A percentile compares a stretch with the other conserved stretches of the same genome.
Evolutionary conservation across 148 eudicot genomes (phyloP).

Genomic region (Linanthus parryae): DNA sequence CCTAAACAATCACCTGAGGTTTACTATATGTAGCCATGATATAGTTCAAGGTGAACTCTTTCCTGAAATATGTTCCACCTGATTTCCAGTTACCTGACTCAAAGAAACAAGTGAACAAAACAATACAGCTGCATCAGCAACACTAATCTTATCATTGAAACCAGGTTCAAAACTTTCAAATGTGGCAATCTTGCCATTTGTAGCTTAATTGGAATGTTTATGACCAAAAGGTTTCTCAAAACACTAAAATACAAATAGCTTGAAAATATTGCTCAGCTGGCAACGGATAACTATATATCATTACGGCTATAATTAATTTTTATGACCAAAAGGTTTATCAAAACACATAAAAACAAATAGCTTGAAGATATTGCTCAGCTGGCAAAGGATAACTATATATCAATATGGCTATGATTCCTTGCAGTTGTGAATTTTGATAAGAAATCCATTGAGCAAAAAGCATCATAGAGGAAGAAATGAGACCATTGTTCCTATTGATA

Average conservation of each 20-base stretch:
- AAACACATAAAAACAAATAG: no score
- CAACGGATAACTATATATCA: no score
- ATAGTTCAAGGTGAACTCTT: conserved; percentile 65
- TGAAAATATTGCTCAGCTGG: no score
- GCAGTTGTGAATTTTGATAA: not conserved
- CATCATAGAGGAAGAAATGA: not conserved
- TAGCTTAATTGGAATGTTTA: no score
- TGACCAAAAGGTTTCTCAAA: not conserved
- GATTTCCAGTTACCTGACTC: conserved; percentile 63
- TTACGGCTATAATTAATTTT: no score
- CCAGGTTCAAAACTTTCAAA: no score
- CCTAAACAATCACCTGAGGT: conserved; percentile 53
- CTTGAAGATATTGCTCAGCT: no score
- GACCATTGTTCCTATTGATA: conserved; percentile 38
- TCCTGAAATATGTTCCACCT: conserved; percentile 60
- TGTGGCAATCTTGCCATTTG: no score
- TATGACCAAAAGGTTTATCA: no score
- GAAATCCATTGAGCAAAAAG: not conserved
- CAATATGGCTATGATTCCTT: not conserved
- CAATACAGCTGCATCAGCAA: no score
- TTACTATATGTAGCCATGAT: conserved; percentile 76
- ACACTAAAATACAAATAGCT: not conserved
- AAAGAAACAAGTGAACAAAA: not conserved
- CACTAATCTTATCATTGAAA: no score
- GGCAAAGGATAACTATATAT: no score